phyloP scores from a whole-genome alignment of 768 basidiomycete species.

The Russula earlei region DNA sequence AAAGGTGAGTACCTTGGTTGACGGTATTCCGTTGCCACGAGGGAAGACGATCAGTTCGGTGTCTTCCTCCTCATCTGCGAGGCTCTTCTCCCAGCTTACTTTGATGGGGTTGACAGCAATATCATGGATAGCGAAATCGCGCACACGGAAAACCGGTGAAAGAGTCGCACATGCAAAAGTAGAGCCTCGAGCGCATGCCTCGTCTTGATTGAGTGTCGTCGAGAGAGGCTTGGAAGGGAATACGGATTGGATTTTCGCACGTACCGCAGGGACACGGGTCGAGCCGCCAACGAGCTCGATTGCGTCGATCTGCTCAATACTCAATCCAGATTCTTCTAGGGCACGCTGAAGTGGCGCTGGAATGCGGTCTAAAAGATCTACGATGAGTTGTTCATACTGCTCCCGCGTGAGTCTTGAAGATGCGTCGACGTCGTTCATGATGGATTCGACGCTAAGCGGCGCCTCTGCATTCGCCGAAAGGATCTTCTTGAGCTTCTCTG shows the following conservation, averaged over 20 bases:
- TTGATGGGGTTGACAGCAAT: conserved; percentile 84
- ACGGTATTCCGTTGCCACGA: conserved; percentile 74
- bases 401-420: conserved; percentile 79
- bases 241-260: conserved; percentile 72
- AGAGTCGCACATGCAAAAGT: conserved; percentile 97
- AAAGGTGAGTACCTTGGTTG: conserved; percentile 93
- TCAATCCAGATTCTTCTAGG: conserved; percentile 69
- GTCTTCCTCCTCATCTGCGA: conserved; percentile 77
- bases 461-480: conserved; percentile 89
- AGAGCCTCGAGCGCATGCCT: conserved; percentile 91
- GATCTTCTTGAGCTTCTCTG: conserved; percentile 94
- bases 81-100: conserved; percentile 72
- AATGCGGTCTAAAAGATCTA: conserved; percentile 68
- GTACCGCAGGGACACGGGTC: conserved; percentile 89
- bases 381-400: conserved; percentile 69
- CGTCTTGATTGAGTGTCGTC: conserved; percentile 95
- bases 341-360: conserved; percentile 66
- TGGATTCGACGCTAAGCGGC: conserved; percentile 86
- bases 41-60: conserved; percentile 90
- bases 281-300: conserved; percentile 91
- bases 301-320: conserved; percentile 77
- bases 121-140: conserved; percentile 87
- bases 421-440: conserved; percentile 95
- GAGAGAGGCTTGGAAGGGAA: conserved; percentile 80
- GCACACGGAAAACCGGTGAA: conserved; percentile 95